Percentiles rank a stretch among this genome's conserved stretches.
These are phyloP conservation scores for Remersonia thermophila DNA, from an alignment of 2,329 filamentous ascomycete genomes.

Conservation along the genomic window DNA sequence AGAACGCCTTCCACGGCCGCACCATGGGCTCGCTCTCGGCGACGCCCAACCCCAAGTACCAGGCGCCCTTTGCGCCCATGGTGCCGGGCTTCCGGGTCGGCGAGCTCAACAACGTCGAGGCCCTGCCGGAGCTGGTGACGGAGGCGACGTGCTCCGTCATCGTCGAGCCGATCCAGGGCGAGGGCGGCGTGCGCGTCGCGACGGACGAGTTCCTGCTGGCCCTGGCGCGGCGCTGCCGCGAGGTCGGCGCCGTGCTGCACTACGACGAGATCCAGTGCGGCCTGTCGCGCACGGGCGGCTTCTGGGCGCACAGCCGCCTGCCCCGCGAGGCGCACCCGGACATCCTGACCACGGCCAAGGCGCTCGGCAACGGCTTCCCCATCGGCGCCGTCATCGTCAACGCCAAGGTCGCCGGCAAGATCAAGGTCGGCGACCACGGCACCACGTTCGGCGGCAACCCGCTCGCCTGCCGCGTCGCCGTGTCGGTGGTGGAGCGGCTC, in stretches of 20 bases:
- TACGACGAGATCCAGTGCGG: slow-evolving; percentile 98
- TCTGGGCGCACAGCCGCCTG: slow-evolving; percentile 78
- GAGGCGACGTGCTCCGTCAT: slow-evolving; percentile 87
- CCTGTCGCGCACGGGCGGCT: slow-evolving; percentile 67
- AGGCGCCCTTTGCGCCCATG: slow-evolving; percentile 90
- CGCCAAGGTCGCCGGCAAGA: slow-evolving; percentile 51
- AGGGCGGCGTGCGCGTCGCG: slow-evolving; percentile 82
- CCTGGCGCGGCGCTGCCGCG: slow-evolving; percentile 71
- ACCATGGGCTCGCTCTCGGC: slow-evolving; percentile 94
- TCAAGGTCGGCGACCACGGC: slow-evolving; percentile 64
- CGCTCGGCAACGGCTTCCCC: slow-evolving; percentile 90
- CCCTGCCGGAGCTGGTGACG: slow-evolving; percentile 62
- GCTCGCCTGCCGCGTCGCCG: slow-evolving; percentile 69
- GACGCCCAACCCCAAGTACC: slow-evolving; percentile 96
- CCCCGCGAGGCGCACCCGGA: slow-evolving; percentile 79
- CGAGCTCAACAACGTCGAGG: slow-evolving; percentile 68
- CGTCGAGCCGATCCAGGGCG: slow-evolving; percentile 92
- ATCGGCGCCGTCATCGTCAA: slow-evolving; percentile 68
- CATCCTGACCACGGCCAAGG: slow-evolving; percentile 87
- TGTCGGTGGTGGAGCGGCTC: slow-evolving; percentile 72
- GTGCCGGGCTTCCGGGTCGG: slow-evolving; percentile 84
- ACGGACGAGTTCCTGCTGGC: slow-evolving; percentile 71
- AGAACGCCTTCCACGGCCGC: slow-evolving; percentile 86
- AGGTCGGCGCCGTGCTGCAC: slow-evolving; percentile 79
- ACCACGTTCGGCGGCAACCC: slow-evolving; percentile 94